A percentile compares a stretch with the other conserved stretches of the same genome.
Evolutionary conservation across 2,329 filamentous ascomycete species (phyloP).

Genomic region (Botryotinia calthae): DNA sequence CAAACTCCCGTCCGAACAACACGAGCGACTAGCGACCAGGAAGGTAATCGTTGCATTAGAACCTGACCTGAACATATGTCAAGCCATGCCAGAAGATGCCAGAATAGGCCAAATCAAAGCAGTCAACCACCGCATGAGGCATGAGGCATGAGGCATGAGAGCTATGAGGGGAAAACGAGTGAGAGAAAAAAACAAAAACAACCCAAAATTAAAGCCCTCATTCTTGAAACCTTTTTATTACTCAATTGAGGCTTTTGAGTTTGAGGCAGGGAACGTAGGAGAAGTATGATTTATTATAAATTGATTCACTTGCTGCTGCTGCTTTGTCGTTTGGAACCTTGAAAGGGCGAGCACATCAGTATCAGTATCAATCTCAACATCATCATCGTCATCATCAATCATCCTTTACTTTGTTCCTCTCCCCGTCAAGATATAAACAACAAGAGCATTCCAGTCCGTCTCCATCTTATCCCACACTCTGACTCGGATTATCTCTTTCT

Average conservation of each 20-base stretch:
- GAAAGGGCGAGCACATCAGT: background rate
- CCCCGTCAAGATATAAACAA: background rate
- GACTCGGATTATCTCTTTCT: background rate
- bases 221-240: background rate
- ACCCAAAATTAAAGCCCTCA: background rate
- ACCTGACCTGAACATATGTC: background rate
- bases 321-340: background rate
- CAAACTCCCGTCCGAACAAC: background rate
- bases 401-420: background rate
- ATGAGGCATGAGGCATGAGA: conserved; percentile 1
- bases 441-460: background rate
- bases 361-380: background rate
- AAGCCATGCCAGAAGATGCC: background rate
- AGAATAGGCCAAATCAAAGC: background rate
- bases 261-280: background rate
- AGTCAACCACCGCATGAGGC: background rate
- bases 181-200: background rate
- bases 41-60: background rate
- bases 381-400: background rate
- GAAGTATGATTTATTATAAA: conserved; percentile 9
- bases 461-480: background rate
- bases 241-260: conserved; percentile 6
- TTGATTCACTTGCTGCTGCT: conserved; percentile 3
- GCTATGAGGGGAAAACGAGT: background rate
- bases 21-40: conserved; percentile 2